Base-by-base conservation (phyloP, 257 asterid genomes). In the Nicotiana undulata region DNA sequence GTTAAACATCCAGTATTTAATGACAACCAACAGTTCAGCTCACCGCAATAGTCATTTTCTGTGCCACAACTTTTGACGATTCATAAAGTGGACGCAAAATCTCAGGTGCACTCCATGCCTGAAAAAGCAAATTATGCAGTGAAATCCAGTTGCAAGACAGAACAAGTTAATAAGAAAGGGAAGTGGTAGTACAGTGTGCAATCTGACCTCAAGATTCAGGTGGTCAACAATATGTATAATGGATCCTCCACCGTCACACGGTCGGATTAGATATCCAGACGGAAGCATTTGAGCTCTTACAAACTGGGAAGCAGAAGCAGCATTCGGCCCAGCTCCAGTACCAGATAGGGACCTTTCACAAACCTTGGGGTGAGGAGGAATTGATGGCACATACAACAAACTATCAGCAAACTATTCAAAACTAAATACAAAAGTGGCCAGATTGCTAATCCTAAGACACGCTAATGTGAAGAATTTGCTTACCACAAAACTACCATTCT, bases 81-180 rank as follows among this genome's bases (percentile, higher is more conserved):
- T 94, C 98, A 60, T 96, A 96, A 26, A 94, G 98, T 40, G 99
- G 99, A 16, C 98, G 91, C 31, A 96, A 85, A 82, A 96, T 98
- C 89, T 96, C 99, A 1, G 99, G 99, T 84, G 93, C 98, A 40
- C 94, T 93, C 97, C 98, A 90, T 0, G 98, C 98, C 99, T 96
- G 89, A 64, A 84, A 32, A 46, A 80, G 29, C 51, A 9, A 9
- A 9, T 40, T 56, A 26, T 74, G 15, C 24, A 4, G 26, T 74
- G 79, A 74, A 7, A 10, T 74, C 61, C 44, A 49, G 60, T 16
- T 49, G 28, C 77, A 17, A 13, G 2, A 0, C 4, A 6, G 31
- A 74, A 13, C 9, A 74, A 59, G 24, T 15, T 74, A 53, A 49
- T 3, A 59, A 74, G 24, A 74, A 49, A 74, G 79, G 11, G 20